A percentile compares a stretch with the other conserved stretches of the same genome.
These are phyloP conservation scores for Trichosporon coremiiforme DNA, from an alignment of 1,284 basidiomycete genomes.

Conservation along the genomic window DNA sequence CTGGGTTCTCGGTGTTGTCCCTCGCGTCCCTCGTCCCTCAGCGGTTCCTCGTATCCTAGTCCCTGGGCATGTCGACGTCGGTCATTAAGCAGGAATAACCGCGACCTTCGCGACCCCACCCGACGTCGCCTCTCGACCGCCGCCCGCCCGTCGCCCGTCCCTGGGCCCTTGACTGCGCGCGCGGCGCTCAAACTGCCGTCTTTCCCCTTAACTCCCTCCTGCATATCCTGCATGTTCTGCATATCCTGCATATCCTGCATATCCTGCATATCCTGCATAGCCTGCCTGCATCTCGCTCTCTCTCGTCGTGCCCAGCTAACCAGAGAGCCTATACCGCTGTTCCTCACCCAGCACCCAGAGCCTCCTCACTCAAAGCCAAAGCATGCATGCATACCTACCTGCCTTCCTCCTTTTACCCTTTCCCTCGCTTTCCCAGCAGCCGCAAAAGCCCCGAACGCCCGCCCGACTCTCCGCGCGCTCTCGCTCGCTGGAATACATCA, in stretches of 20 bases:
- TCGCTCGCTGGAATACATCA: slow-evolving; percentile 8
- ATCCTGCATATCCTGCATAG: background rate
- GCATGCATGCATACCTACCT: slow-evolving; percentile 10
- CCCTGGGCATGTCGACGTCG: background rate
- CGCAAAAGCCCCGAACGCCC: background rate
- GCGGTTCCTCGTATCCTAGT: too few relatives aligned
- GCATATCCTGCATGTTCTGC: background rate
- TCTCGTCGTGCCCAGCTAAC: background rate
- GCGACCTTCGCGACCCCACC: background rate
- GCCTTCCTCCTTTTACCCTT: background rate
- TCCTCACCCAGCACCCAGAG: background rate
- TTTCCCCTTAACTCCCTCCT: slow-evolving; percentile 3
- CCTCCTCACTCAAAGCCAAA: background rate
- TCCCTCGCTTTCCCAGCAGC: background rate
- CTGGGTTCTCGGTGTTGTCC: slow-evolving; percentile 9
- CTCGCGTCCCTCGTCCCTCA: background rate
- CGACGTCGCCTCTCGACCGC: background rate
- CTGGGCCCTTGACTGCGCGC: background rate
- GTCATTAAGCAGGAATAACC: background rate
- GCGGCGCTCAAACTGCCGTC: slow-evolving; percentile 1
- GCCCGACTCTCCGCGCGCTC: background rate
- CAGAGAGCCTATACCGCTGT: background rate
- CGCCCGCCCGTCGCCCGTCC: background rate
- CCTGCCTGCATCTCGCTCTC: background rate
- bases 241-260: too few relatives aligned